Percentiles rank a stretch among this genome's conserved stretches.
Conservation (phyloP, 768 basidiomycete species). For the Xerocomellus intermedius region DNA sequence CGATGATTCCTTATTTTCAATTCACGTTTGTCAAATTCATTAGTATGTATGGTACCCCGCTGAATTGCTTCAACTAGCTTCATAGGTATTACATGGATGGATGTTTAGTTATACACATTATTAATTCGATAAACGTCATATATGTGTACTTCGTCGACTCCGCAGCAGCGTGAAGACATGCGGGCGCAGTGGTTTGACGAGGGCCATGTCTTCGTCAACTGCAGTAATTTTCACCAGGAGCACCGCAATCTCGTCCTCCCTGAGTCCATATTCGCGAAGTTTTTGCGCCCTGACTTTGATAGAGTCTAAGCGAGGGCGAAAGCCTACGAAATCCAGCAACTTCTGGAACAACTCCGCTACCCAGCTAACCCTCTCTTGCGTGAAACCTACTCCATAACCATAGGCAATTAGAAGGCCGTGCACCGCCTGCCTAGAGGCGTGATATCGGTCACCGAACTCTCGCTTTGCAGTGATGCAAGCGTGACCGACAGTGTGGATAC, state of each 20-base stretch:
- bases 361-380: slow-evolving; percentile 26
- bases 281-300: slow-evolving; percentile 22
- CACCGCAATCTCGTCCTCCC: slow-evolving; percentile 19
- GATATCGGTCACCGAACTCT: slow-evolving; percentile 27
- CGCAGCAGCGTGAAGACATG: slow-evolving; percentile 5
- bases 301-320: slow-evolving; percentile 22
- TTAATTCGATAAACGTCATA: slow-evolving; percentile 7
- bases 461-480: slow-evolving; percentile 36
- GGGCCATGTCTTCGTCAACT: slow-evolving; percentile 20
- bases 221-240: slow-evolving; percentile 22
- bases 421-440: slow-evolving; percentile 19
- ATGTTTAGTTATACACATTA: slow-evolving; percentile 3
- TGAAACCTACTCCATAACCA: slow-evolving; percentile 16
- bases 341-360: slow-evolving; percentile 21
- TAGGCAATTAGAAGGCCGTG: slow-evolving; percentile 22
- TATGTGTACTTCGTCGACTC: slow-evolving; percentile 10
- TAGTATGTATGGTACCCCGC: not conserved
- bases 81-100: slow-evolving; percentile 3
- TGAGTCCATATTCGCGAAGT: slow-evolving; percentile 28
- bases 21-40: not conserved
- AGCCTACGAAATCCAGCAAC: slow-evolving; percentile 22
- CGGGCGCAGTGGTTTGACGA: slow-evolving; percentile 5
- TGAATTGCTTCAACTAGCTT: not conserved
- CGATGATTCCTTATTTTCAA: not conserved
- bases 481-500: slow-evolving; percentile 27